Conservation (phyloP, 1,284 basidiomycete species). For the Ustilago esculenta region DNA sequence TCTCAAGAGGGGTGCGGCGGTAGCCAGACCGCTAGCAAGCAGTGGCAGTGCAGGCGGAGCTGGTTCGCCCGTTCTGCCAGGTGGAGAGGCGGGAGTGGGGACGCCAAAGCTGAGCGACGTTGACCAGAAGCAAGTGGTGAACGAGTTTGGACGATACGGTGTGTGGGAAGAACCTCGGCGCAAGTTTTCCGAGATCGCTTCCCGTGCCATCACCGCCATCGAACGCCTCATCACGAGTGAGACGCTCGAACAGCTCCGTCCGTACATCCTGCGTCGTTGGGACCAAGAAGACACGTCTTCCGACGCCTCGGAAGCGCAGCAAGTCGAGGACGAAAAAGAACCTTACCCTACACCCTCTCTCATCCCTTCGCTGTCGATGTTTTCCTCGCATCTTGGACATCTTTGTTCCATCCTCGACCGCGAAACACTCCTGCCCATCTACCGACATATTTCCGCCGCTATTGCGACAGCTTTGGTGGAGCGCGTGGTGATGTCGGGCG, state of each 20-base stretch:
- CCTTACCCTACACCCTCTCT: conserved; percentile 49
- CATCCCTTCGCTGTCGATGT: conserved; percentile 52
- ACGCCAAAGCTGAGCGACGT: conserved; percentile 25
- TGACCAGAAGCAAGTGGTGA: conserved; percentile 11
- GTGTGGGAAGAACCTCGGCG: conserved; percentile 56
- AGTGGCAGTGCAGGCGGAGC: not conserved
- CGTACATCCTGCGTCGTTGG: conserved; percentile 47
- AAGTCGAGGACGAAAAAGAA: conserved; percentile 16
- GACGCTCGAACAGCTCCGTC: conserved; percentile 48
- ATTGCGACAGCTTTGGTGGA: conserved; percentile 50
- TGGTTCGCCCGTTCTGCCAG: conserved; percentile 1
- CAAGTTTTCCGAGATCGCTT: conserved; percentile 44
- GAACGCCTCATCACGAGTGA: conserved; percentile 55
- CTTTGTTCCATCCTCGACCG: conserved; percentile 49
- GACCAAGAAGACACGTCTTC: conserved; percentile 15
- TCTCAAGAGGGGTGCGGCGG: conserved; percentile 48
- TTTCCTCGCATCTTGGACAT: conserved; percentile 54
- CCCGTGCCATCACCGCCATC: conserved; percentile 38
- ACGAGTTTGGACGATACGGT: conserved; percentile 27
- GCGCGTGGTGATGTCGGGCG: conserved; percentile 56
- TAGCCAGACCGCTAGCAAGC: conserved; percentile 21
- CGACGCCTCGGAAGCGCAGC: not conserved
- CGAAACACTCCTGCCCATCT: conserved; percentile 42
- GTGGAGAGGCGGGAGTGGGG: conserved; percentile 6
- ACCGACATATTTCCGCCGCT: conserved; percentile 40